Evolutionary conservation across 805 yeast genomes (phyloP).

Genomic region (Candida namnaoensis): DNA sequence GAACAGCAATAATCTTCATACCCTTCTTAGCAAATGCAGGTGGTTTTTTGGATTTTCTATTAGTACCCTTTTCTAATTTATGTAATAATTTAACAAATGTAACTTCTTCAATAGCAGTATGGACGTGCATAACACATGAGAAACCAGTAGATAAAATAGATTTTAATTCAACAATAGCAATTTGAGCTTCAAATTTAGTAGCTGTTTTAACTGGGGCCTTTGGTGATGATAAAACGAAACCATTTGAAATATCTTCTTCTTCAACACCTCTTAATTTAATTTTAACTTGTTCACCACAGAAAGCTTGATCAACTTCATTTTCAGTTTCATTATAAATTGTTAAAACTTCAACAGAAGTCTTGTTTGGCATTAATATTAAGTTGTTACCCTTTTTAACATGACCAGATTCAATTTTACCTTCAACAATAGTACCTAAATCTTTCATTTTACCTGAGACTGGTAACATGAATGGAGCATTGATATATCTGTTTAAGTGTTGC

Average conservation of each 20-base stretch:
- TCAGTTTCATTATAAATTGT: constrained; percentile 93
- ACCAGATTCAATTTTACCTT: constrained; percentile 97
- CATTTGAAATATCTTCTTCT: constrained; percentile 90
- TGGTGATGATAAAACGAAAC: constrained; percentile 84
- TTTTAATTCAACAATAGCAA: constrained; percentile 94
- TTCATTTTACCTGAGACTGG: constrained; percentile 93
- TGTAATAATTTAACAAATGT: constrained; percentile 74
- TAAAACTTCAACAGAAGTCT: constrained; percentile 70
- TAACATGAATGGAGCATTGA: constrained; percentile 94
- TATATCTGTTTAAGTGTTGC: constrained; percentile 75
- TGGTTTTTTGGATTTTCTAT: constrained; percentile 91
- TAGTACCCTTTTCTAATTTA: constrained; percentile 93
- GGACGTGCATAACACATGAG: constrained; percentile 98
- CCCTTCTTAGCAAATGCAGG: constrained; percentile 99
- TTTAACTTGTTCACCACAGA: constrained; percentile 96
- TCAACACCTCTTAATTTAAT: constrained; percentile 90
- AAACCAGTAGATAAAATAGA: constrained; percentile 92
- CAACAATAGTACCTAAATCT: constrained; percentile 95
- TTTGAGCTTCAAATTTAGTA: constrained; percentile 87
- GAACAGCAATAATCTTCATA: constrained; percentile 91
- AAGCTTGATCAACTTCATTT: constrained; percentile 82
- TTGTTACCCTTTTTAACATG: constrained; percentile 72
- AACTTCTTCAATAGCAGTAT: constrained; percentile 97
- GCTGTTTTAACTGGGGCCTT: constrained; percentile 87
- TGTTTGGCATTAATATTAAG: constrained; percentile 90